phyloP scores from a whole-genome alignment of 2,329 filamentous ascomycete species.

The Monosporascus sp. region DNA sequence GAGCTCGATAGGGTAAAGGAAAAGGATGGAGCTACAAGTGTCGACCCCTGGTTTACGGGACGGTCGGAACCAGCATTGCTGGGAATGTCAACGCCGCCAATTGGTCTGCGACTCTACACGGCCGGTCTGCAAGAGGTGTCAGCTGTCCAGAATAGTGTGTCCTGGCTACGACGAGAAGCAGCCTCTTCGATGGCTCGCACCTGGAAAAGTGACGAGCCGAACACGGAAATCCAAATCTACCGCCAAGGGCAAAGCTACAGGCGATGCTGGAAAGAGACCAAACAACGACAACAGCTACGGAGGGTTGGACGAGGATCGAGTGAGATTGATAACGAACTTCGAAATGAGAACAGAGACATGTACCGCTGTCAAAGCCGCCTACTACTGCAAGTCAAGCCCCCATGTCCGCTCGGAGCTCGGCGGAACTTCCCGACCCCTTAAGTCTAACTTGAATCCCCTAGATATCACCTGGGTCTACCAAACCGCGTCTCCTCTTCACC shows the following conservation, averaged over 20 bases:
- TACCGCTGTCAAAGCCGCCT: constrained; percentile 19
- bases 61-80: constrained; percentile 27
- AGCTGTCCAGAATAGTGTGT: constrained; percentile 27
- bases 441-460: constrained; percentile 7
- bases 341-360: constrained; percentile 16
- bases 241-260: background rate
- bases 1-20: background rate
- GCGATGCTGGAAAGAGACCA: background rate
- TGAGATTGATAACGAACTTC: constrained; percentile 1
- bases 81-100: constrained; percentile 36
- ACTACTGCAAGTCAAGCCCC: constrained; percentile 24
- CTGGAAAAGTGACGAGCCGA: constrained; percentile 30
- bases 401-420: background rate
- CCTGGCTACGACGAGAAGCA: constrained; percentile 35
- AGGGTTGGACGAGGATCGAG: background rate
- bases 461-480: constrained; percentile 28
- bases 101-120: constrained; percentile 34
- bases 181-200: constrained; percentile 35
- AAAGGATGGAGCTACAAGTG: background rate
- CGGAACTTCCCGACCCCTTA: background rate
- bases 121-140: constrained; percentile 34
- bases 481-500: constrained; percentile 9
- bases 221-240: constrained; percentile 9
- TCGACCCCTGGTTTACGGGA: background rate
- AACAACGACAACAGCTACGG: constrained; percentile 1